These are phyloP conservation scores for Leucocoprinus leucothites DNA, from an alignment of 768 basidiomycete species.

Conservation along the genomic window DNA sequence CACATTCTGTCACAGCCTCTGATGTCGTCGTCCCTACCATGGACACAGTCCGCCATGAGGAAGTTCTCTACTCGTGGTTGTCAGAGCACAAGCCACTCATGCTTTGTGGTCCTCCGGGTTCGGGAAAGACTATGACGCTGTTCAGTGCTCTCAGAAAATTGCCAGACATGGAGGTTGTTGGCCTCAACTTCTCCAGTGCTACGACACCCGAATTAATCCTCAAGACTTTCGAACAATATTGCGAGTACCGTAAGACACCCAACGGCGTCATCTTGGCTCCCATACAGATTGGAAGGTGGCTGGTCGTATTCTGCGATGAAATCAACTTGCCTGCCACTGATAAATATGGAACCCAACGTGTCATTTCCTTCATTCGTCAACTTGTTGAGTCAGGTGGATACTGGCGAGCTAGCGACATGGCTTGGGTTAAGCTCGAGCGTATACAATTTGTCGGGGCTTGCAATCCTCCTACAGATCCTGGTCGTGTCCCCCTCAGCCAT, in stretches of 20 bases:
- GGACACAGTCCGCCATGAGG: slow-evolving; percentile 98
- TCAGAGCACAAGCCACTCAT: slow-evolving; percentile 98
- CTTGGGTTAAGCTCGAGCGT: slow-evolving; percentile 97
- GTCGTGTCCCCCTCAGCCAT: slow-evolving; percentile 96
- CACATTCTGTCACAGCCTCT: slow-evolving; percentile 92
- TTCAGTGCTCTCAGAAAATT: slow-evolving; percentile 97
- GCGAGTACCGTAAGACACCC: slow-evolving; percentile 97
- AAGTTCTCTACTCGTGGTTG: slow-evolving; percentile 97
- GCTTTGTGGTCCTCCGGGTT: slow-evolving; percentile 99
- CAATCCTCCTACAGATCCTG: slow-evolving; percentile 98
- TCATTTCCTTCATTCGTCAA: slow-evolving; percentile 97
- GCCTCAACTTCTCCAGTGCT: slow-evolving; percentile 98
- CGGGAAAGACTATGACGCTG: slow-evolving; percentile 99
- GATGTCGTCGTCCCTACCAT: slow-evolving; percentile 98
- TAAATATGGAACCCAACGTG: slow-evolving; percentile 97
- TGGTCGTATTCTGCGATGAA: slow-evolving; percentile 99
- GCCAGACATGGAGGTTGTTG: slow-evolving; percentile 98
- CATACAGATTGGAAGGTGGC: slow-evolving; percentile 93
- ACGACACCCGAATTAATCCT: slow-evolving; percentile 97
- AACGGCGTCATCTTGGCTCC: slow-evolving; percentile 97
- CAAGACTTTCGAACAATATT: slow-evolving; percentile 99
- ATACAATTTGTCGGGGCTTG: slow-evolving; percentile 99
- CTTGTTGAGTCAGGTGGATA: slow-evolving; percentile 93
- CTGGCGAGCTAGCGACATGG: slow-evolving; percentile 91
- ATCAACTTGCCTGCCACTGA: slow-evolving; percentile 97